Conservation (phyloP, 2,329 filamentous ascomycete genomes). For the Ceratocystis cubensis region DNA sequence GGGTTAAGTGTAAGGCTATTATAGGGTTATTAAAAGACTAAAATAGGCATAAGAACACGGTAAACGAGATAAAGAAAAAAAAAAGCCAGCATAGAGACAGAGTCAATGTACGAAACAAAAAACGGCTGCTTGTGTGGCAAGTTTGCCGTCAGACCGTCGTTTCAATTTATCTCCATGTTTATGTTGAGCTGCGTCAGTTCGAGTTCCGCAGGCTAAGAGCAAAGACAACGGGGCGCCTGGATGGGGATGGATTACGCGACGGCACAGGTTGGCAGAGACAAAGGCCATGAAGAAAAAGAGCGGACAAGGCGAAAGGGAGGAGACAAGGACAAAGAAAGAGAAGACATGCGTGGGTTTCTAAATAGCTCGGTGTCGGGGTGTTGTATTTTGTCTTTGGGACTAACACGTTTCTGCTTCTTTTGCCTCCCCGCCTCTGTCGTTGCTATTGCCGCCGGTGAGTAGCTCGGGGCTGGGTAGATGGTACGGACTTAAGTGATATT, state of each 20-base stretch:
- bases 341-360: not conserved
- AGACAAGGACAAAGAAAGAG: not conserved
- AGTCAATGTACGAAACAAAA: not conserved
- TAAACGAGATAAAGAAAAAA: not conserved
- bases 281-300: not conserved
- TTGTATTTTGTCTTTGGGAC: too few species aligned
- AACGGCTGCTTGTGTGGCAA: not conserved
- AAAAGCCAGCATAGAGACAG: not conserved
- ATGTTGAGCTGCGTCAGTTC: not conserved
- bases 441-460: too few species aligned
- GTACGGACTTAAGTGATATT: too few species aligned
- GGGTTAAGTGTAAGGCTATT: too few species aligned
- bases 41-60: too few species aligned
- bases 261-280: not conserved
- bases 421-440: too few species aligned
- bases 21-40: too few species aligned
- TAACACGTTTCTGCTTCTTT: not conserved
- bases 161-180: not conserved
- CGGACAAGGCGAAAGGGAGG: not conserved
- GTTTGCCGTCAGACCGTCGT: not conserved
- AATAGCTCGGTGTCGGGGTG: not conserved
- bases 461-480: too few species aligned
- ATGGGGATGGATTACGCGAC: not conserved
- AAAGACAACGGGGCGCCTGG: not conserved
- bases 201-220: not conserved